Evolutionary conservation across 176 grass and related monocot genomes (phyloP).

Genomic region (Leersia perrieri): DNA sequence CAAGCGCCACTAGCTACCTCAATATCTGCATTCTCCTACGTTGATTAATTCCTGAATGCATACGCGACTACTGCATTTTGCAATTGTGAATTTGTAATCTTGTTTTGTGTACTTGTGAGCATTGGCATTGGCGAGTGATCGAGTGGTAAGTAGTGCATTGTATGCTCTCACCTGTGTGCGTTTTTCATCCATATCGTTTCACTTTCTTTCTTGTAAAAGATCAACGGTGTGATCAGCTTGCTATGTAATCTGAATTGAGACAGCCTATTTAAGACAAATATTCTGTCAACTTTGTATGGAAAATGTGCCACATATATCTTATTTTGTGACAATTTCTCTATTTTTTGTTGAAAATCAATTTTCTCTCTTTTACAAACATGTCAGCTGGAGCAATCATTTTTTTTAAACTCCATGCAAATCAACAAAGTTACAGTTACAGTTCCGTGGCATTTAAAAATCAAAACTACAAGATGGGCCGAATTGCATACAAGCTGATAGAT

Average conservation of each 20-base stretch:
- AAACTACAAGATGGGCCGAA: too few relatives aligned
- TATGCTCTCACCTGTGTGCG: background rate
- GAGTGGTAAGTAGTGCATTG: background rate
- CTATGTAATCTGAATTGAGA: background rate
- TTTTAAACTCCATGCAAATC: too few relatives aligned
- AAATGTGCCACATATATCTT: background rate
- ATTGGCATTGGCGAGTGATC: background rate
- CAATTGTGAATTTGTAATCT: background rate
- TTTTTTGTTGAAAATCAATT: too few relatives aligned
- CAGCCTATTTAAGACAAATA: background rate
- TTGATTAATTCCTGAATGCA: background rate
- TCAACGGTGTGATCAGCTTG: background rate
- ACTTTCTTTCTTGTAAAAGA: background rate
- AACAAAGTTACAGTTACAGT: too few relatives aligned
- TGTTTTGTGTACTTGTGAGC: background rate
- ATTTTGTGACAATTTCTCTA: too few relatives aligned
- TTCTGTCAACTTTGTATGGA: background rate
- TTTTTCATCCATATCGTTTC: background rate
- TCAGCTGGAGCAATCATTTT: background rate
- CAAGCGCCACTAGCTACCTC: constrained; percentile 28
- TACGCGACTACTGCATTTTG: background rate
- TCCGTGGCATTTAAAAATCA: too few relatives aligned
- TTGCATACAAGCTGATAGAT: too few relatives aligned
- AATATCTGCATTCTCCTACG: background rate
- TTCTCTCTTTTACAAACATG: too few relatives aligned